These are phyloP conservation scores for Lasiosphaeria miniovina DNA, from an alignment of 495 filamentous ascomycete species.

Conservation along the genomic window DNA sequence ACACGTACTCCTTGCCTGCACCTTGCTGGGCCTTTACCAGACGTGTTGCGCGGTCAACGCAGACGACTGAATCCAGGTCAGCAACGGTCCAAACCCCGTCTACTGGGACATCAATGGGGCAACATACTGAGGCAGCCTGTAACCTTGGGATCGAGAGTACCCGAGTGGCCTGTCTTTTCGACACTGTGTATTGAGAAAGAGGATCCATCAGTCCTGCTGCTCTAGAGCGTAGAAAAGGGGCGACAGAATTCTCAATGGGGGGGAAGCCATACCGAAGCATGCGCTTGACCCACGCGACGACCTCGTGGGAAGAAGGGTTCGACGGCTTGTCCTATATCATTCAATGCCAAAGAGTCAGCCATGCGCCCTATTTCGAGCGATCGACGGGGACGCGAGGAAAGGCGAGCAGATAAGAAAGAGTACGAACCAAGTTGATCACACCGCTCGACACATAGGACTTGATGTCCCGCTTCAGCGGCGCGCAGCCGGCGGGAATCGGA, in stretches of 20 bases:
- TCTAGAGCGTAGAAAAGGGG: too few relatives aligned
- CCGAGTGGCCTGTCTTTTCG: conserved; percentile 96
- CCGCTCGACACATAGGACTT: conserved; percentile 94
- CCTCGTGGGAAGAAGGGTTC: conserved; percentile 96
- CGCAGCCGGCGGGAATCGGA: conserved; percentile 83
- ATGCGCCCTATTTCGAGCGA: not conserved
- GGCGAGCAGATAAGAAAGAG: not conserved
- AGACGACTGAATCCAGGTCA: conserved; percentile 56
- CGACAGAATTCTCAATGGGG: not conserved
- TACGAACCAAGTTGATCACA: conserved; percentile 70
- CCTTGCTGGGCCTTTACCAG: conserved; percentile 98
- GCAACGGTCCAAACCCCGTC: not conserved
- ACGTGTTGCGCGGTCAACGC: conserved; percentile 91
- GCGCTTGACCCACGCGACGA: conserved; percentile 97
- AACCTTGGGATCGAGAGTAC: conserved; percentile 83
- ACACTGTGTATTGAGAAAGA: conserved; percentile 52
- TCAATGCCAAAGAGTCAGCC: not conserved
- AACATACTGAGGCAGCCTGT: conserved; percentile 72
- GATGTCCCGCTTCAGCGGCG: conserved; percentile 84
- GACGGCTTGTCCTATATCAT: conserved; percentile 75
- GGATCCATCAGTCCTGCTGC: too few relatives aligned
- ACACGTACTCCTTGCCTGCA: conserved; percentile 82
- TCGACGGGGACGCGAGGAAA: not conserved
- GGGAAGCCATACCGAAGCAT: conserved; percentile 69
- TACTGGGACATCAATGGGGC: not conserved